Evolutionary conservation across 1,284 basidiomycete genomes (phyloP).

Genomic region (Ustilago esculenta): DNA sequence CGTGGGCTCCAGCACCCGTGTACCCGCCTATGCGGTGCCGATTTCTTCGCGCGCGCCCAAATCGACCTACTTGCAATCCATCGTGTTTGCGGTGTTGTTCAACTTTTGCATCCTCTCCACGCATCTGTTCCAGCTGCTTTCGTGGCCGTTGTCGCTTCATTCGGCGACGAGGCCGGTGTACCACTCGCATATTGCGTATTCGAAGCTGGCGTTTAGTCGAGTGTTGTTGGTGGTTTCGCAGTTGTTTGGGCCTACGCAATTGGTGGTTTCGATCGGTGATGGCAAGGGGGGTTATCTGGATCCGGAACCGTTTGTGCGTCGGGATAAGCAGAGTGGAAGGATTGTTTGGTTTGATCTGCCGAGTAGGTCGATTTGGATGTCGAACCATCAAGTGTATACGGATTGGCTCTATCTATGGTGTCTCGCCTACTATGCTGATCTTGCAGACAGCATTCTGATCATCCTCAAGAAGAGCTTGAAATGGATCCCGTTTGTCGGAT

Average conservation of each 20-base stretch:
- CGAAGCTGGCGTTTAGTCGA: constrained; percentile 48
- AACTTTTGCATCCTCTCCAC: constrained; percentile 49
- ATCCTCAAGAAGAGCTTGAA: constrained; percentile 56
- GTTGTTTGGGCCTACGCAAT: constrained; percentile 56
- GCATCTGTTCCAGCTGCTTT: constrained; percentile 47
- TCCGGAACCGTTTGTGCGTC: constrained; percentile 44
- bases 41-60: constrained; percentile 38
- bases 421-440: constrained; percentile 56
- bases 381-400: constrained; percentile 60
- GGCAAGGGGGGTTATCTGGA: constrained; percentile 46
- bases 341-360: constrained; percentile 48
- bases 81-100: constrained; percentile 51
- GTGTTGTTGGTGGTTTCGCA: constrained; percentile 51
- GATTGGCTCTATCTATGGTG: constrained; percentile 64
- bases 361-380: constrained; percentile 47
- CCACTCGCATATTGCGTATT: constrained; percentile 42
- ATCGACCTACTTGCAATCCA: constrained; percentile 33
- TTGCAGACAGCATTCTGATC: constrained; percentile 53
- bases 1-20: constrained; percentile 11
- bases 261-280: constrained; percentile 54
- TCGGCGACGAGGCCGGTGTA: constrained; percentile 30
- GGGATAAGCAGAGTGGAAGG: constrained; percentile 34
- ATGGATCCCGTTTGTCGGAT: constrained; percentile 59
- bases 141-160: constrained; percentile 44
- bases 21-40: constrained; percentile 34